Evolutionary conservation across 768 basidiomycete species (phyloP).

Genomic region (Lentinula lateritia): DNA sequence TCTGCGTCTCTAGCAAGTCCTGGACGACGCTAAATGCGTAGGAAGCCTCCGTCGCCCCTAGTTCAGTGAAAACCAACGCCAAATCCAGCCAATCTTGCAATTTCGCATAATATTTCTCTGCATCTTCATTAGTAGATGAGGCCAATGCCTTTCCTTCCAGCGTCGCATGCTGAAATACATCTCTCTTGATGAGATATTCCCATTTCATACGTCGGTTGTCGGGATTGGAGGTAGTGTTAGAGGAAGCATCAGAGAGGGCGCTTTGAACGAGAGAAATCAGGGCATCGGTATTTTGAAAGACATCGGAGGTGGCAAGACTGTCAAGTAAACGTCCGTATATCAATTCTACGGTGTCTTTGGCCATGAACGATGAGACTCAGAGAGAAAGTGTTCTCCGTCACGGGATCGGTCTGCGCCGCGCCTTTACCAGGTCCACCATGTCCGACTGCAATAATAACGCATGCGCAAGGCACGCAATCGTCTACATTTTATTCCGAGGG

Average conservation of each 20-base stretch:
- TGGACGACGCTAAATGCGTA: conserved; percentile 73
- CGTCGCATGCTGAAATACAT: conserved; percentile 66
- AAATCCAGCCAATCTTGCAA: conserved; percentile 65
- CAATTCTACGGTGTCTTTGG: neutral
- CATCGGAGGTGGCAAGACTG: neutral
- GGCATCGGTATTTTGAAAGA: neutral
- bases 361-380: neutral
- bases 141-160: conserved; percentile 66
- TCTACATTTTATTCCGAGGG: too few species aligned
- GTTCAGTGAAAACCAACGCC: conserved; percentile 70
- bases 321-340: neutral
- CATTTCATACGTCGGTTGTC: conserved; percentile 69
- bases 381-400: too few species aligned
- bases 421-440: too few species aligned
- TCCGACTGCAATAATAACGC: too few species aligned
- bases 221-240: conserved; percentile 23
- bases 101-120: conserved; percentile 52
- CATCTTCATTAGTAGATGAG: conserved; percentile 23
- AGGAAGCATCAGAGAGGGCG: neutral
- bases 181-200: conserved; percentile 69
- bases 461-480: too few species aligned
- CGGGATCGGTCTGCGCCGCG: too few species aligned
- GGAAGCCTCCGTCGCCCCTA: conserved; percentile 72
- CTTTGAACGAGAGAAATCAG: neutral
- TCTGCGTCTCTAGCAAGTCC: conserved; percentile 81